phyloP scores from a whole-genome alignment of 1,284 basidiomycete species.

The Salmacisia buchloeana region DNA sequence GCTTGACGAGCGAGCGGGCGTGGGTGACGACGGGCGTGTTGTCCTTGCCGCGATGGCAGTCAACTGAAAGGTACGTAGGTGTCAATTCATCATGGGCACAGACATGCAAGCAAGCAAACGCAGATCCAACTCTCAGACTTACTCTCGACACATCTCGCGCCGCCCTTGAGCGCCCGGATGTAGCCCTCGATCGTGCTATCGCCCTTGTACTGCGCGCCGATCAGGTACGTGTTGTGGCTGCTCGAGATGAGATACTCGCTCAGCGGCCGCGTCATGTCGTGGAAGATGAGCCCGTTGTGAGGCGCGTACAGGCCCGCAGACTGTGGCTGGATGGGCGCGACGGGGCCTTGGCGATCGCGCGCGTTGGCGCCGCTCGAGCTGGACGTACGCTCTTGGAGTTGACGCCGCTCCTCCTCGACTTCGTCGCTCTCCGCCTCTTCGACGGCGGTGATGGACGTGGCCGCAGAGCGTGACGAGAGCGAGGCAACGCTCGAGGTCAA shows the following conservation, averaged over 20 bases:
- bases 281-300: constrained; percentile 59
- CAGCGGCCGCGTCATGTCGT: constrained; percentile 73
- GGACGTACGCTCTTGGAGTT: not conserved
- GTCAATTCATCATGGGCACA: too few relatives aligned
- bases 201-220: constrained; percentile 88
- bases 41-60: constrained; percentile 82
- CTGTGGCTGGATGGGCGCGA: not conserved
- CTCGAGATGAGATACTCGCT: constrained; percentile 87
- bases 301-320: not conserved
- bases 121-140: not conserved
- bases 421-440: not conserved
- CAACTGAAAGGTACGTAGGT: constrained; percentile 60
- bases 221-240: constrained; percentile 95
- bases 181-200: constrained; percentile 93
- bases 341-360: not conserved
- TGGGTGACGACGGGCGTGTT: constrained; percentile 62
- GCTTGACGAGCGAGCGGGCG: constrained; percentile 83
- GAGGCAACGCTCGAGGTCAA: not conserved
- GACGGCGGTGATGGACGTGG: not conserved
- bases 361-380: not conserved
- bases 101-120: constrained; percentile 8
- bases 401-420: not conserved
- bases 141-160: constrained; percentile 72
- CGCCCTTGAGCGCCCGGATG: constrained; percentile 80
- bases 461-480: not conserved